Conservation (phyloP, 1,284 basidiomycete species). For the Apiotrichum mycotoxinovorans region DNA sequence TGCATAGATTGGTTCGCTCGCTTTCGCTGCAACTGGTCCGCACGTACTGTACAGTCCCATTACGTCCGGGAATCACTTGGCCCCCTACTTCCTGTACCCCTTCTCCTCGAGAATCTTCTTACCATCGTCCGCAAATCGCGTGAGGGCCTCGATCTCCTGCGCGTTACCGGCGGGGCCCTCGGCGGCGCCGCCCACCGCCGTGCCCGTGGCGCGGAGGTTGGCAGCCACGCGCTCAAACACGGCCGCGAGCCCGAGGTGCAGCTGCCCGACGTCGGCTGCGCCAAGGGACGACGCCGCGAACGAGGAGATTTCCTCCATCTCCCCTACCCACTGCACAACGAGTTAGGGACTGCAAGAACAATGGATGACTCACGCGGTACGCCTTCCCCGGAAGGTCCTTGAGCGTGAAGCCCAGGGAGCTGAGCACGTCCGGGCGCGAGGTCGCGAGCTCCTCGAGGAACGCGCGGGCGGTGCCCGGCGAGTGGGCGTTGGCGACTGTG, state of each 20-base stretch:
- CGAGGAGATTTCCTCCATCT: constrained; percentile 25
- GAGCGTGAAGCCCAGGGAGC: constrained; percentile 3
- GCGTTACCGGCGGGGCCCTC: not conserved
- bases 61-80: no score
- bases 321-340: constrained; percentile 18
- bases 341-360: no score
- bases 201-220: constrained; percentile 7
- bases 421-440: constrained; percentile 6
- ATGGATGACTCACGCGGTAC: no score
- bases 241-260: constrained; percentile 15
- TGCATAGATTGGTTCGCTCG: no score
- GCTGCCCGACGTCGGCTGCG: not conserved
- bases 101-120: constrained; percentile 17
- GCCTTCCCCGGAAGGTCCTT: constrained; percentile 20
- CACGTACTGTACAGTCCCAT: no score
- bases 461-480: constrained; percentile 18
- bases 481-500: constrained; percentile 23
- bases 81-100: not conserved
- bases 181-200: not conserved
- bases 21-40: no score
- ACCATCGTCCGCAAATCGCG: constrained; percentile 13
- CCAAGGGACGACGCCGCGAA: constrained; percentile 17
- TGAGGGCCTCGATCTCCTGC: constrained; percentile 8
- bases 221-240: constrained; percentile 23
- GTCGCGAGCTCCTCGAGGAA: constrained; percentile 14